These are phyloP conservation scores for Cryptosporidium bovis DNA, from an alignment of 169 alveolate genomes.

Conservation along the genomic window DNA sequence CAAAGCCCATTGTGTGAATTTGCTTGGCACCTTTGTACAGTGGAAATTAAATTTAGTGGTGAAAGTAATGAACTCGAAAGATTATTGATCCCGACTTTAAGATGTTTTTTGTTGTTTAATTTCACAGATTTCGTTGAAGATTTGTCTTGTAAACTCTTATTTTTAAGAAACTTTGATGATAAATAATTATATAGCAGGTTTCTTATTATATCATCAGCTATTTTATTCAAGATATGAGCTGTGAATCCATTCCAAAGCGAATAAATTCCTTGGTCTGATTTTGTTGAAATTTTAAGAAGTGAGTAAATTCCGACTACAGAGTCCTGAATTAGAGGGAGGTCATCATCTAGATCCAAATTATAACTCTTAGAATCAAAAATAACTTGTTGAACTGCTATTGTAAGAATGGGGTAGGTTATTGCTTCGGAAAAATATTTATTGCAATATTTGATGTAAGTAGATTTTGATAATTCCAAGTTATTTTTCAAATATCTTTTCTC, in stretches of 20 bases:
- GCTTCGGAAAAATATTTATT: slow-evolving; percentile 49
- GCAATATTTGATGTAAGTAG: not conserved
- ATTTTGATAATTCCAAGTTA: not conserved
- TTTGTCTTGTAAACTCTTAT: not conserved
- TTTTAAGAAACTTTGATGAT: not conserved
- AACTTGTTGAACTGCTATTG: slow-evolving; percentile 49
- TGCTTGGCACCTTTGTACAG: slow-evolving; percentile 50
- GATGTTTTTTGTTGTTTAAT: slow-evolving; percentile 27
- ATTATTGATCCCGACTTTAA: slow-evolving; percentile 17
- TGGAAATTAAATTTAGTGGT: slow-evolving; percentile 48
- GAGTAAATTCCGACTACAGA: slow-evolving; percentile 34
- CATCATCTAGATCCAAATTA: slow-evolving; percentile 1
- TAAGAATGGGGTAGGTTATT: slow-evolving; percentile 44
- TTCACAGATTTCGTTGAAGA: not conserved
- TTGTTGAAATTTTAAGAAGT: slow-evolving; percentile 32
- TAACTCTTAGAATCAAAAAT: slow-evolving; percentile 31
- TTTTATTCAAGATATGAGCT: slow-evolving; percentile 5
- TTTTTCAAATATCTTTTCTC: slow-evolving; percentile 18
- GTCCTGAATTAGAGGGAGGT: not conserved
- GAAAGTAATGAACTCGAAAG: slow-evolving; percentile 38
- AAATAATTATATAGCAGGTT: slow-evolving; percentile 10
- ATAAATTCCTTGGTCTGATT: slow-evolving; percentile 37
- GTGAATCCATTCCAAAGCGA: slow-evolving; percentile 62
- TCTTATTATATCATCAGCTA: slow-evolving; percentile 36
- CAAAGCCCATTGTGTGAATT: slow-evolving; percentile 41